These are phyloP conservation scores for Lactarius trivialis DNA, from an alignment of 768 basidiomycete species.

Conservation along the genomic window DNA sequence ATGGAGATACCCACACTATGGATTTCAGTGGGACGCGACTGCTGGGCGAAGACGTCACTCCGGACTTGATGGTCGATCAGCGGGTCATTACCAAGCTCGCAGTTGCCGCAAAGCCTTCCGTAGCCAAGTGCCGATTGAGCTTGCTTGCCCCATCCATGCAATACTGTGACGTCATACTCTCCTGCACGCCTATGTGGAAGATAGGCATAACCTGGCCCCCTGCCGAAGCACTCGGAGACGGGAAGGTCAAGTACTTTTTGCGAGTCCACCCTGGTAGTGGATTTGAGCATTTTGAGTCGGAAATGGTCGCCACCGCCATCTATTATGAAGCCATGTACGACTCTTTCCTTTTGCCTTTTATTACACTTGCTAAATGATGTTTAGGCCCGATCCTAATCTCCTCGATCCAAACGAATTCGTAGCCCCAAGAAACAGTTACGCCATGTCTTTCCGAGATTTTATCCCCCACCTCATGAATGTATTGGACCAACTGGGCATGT, in stretches of 20 bases:
- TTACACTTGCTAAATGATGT: background rate
- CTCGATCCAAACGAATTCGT: conserved; percentile 75
- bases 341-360: background rate
- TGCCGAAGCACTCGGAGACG: conserved; percentile 55
- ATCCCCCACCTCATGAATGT: conserved; percentile 74
- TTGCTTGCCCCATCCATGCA: conserved; percentile 67
- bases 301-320: conserved; percentile 69
- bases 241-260: conserved; percentile 77
- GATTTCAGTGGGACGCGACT: conserved; percentile 80
- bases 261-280: conserved; percentile 82
- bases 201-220: conserved; percentile 73
- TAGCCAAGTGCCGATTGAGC: conserved; percentile 70
- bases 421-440: conserved; percentile 76
- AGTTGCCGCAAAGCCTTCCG: conserved; percentile 62
- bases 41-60: conserved; percentile 52
- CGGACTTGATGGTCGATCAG: conserved; percentile 69
- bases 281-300: conserved; percentile 79
- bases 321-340: conserved; percentile 84
- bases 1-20: conserved; percentile 69
- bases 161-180: conserved; percentile 73
- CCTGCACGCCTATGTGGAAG: conserved; percentile 69
- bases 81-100: conserved; percentile 73
- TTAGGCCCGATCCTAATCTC: conserved; percentile 72
- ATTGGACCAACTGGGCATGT: conserved; percentile 80
- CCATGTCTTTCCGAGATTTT: conserved; percentile 77